These are phyloP conservation scores for Penicillium argentinense DNA, from an alignment of 495 filamentous ascomycete species.

Conservation along the genomic window DNA sequence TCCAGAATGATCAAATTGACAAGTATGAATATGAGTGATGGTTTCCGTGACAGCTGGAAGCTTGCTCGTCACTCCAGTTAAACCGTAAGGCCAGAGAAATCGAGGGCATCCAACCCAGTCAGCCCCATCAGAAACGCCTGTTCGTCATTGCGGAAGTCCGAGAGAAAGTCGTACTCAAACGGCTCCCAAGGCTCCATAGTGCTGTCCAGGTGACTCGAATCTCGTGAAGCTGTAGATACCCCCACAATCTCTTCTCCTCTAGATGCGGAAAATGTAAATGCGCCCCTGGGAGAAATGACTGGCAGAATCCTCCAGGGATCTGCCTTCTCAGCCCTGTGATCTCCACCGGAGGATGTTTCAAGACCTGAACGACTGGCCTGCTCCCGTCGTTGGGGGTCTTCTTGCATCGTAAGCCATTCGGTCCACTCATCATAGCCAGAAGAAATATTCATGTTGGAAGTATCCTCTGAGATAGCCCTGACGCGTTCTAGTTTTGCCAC, in stretches of 20 bases:
- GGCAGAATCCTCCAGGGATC: no score
- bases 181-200: neutral
- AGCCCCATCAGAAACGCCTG: slow-evolving; percentile 25
- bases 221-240: no score
- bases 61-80: slow-evolving; percentile 4
- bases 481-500: slow-evolving; percentile 1
- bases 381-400: neutral
- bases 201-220: neutral
- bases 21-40: no score
- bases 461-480: neutral
- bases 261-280: no score
- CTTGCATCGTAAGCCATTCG: slow-evolving; percentile 12
- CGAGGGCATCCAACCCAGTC: slow-evolving; percentile 23
- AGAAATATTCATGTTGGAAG: neutral
- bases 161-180: slow-evolving; percentile 1
- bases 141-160: slow-evolving; percentile 16
- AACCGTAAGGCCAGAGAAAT: slow-evolving; percentile 18
- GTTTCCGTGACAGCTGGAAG: no score
- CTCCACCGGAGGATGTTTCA: neutral
- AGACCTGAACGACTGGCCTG: no score
- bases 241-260: no score
- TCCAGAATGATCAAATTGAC: no score
- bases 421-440: slow-evolving; percentile 18
- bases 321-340: neutral
- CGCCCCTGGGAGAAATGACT: no score